Percentiles rank a stretch among this genome's conserved stretches.
Evolutionary conservation across 2,329 filamentous ascomycete genomes (phyloP).

Genomic region (Diaporthe humulicola): DNA sequence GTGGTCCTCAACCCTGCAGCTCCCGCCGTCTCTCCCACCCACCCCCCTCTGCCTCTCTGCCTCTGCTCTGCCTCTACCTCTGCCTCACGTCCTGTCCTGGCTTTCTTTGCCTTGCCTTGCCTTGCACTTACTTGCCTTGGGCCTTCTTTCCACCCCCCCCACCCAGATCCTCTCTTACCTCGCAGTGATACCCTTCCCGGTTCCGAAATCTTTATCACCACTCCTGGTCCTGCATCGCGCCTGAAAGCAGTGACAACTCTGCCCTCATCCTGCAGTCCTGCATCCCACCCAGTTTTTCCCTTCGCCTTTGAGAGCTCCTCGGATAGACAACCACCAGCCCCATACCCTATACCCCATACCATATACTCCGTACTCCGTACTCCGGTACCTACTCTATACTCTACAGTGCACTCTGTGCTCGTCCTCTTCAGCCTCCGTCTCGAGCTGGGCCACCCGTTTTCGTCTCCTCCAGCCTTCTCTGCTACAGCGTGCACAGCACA

Average conservation of each 20-base stretch:
- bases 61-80: not conserved
- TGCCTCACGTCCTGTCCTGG: not conserved
- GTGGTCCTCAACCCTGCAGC: constrained; percentile 3
- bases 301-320: not conserved
- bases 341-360: not conserved
- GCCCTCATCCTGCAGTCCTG: not conserved
- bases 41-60: not conserved
- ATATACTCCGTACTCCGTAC: not conserved
- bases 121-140: not conserved
- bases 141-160: not conserved
- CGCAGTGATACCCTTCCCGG: not conserved
- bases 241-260: not conserved
- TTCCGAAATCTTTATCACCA: not conserved
- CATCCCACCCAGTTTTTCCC: not conserved
- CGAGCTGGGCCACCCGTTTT: not conserved
- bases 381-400: not conserved
- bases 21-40: not conserved
- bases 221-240: not conserved
- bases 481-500: not conserved
- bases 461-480: not conserved
- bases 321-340: not conserved
- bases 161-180: not conserved
- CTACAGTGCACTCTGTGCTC: no score
- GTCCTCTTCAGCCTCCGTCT: not conserved
- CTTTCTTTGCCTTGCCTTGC: not conserved